phyloP scores from a whole-genome alignment of 1,139 yeast species.

The Meyerozyma sp. region DNA sequence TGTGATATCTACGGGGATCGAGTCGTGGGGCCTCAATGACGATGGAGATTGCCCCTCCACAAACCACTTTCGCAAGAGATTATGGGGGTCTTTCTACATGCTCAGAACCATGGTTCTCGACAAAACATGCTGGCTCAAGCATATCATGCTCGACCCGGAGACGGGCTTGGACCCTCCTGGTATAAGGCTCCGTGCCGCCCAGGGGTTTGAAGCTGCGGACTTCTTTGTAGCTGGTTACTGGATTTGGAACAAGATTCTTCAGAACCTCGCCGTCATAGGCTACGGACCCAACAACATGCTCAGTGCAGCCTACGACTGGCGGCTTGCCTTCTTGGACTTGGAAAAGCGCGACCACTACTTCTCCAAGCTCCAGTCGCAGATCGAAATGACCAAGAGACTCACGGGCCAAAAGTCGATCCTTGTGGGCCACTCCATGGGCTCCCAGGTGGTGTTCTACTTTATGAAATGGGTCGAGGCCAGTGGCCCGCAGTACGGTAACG shows the following conservation, averaged over 20 bases:
- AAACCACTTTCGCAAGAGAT: constrained; percentile 78
- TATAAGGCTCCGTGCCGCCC: constrained; percentile 80
- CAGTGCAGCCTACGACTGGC: constrained; percentile 94
- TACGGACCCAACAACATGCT: constrained; percentile 88
- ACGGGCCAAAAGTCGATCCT: constrained; percentile 73
- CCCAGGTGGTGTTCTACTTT: constrained; percentile 82
- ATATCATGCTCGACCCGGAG: constrained; percentile 79
- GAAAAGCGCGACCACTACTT: constrained; percentile 86
- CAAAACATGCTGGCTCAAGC: constrained; percentile 89
- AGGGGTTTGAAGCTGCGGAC: constrained; percentile 96
- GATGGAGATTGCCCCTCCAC: constrained; percentile 74
- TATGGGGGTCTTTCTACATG: constrained; percentile 98
- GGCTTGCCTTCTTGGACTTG: constrained; percentile 81
- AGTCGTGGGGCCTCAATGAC: constrained; percentile 73
- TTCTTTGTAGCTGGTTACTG: constrained; percentile 96
- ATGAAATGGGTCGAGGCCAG: constrained; percentile 94
- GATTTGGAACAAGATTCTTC: constrained; percentile 95
- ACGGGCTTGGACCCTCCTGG: constrained; percentile 92
- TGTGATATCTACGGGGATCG: constrained; percentile 90
- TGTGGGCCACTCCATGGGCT: constrained; percentile 94
- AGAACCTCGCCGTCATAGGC: constrained; percentile 89
- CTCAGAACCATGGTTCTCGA: constrained; percentile 86
- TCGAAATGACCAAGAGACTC: constrained; percentile 48
- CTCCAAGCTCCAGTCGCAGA: constrained; percentile 62
- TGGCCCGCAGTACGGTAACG: constrained; percentile 77